Evolutionary conservation across 192 early-diverging fungal species (phyloP).

Genomic region (Gaertneriomyces semiglobifer): DNA sequence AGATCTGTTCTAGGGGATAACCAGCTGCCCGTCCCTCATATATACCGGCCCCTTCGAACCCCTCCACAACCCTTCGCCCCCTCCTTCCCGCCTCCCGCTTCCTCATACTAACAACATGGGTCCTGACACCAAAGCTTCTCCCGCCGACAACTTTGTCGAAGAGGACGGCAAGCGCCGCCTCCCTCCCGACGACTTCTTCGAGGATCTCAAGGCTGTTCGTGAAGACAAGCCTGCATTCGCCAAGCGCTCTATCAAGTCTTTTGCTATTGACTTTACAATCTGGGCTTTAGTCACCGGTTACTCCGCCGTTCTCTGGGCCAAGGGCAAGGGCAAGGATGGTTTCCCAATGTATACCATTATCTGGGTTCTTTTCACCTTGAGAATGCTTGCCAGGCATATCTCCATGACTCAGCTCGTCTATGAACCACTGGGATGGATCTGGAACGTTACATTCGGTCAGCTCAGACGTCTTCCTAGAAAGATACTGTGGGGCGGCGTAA

Average conservation of each 20-base stretch:
- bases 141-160: neutral
- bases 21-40: neutral
- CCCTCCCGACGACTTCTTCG: no score
- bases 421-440: slow-evolving; percentile 35
- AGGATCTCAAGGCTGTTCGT: neutral
- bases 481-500: slow-evolving; percentile 35
- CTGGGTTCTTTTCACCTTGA: slow-evolving; percentile 43
- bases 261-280: slow-evolving; percentile 38
- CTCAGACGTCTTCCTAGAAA: slow-evolving; percentile 36
- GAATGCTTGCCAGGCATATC: slow-evolving; percentile 48
- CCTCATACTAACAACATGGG: neutral
- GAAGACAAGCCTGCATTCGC: slow-evolving; percentile 41
- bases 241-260: slow-evolving; percentile 33
- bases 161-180: slow-evolving; percentile 3
- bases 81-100: neutral
- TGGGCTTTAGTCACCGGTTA: slow-evolving; percentile 60
- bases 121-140: neutral
- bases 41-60: neutral
- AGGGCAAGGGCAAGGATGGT: slow-evolving; percentile 48
- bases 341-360: slow-evolving; percentile 34
- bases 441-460: slow-evolving; percentile 26
- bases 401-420: slow-evolving; percentile 43
- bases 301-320: slow-evolving; percentile 56
- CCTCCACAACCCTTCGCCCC: neutral
- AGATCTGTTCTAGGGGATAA: slow-evolving; percentile 4